A percentile compares a stretch with the other conserved stretches of the same genome.
phyloP scores from a whole-genome alignment of 495 filamentous ascomycete genomes.

The Pyronema omphalodes region DNA sequence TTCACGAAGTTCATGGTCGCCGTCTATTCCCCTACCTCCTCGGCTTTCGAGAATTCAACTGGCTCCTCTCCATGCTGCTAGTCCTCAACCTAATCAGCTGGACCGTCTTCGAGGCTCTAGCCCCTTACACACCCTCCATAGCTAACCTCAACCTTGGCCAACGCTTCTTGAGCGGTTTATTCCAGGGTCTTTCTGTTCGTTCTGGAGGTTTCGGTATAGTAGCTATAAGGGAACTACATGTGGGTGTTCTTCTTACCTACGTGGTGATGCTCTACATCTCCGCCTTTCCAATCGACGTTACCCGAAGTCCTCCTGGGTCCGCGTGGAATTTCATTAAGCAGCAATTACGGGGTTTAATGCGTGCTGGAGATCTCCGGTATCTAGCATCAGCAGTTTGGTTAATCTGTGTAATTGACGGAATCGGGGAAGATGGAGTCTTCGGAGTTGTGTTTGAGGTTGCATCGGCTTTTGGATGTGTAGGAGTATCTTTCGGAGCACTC shows the following conservation, averaged over 20 bases:
- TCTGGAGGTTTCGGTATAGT: constrained; percentile 75
- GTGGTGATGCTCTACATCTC: constrained; percentile 60
- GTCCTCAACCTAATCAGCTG: constrained; percentile 66
- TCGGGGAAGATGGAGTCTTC: constrained; percentile 59
- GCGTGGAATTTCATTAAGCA: constrained; percentile 35
- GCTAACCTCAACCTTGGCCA: constrained; percentile 36
- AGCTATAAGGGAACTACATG: constrained; percentile 46
- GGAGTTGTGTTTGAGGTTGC: constrained; percentile 77
- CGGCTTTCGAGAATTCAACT: constrained; percentile 59
- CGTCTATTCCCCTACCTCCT: constrained; percentile 67
- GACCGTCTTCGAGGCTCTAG: constrained; percentile 61
- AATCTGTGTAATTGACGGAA: constrained; percentile 52
- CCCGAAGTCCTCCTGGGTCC: neutral
- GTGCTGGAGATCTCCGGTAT: constrained; percentile 73
- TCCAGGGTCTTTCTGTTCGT: constrained; percentile 63
- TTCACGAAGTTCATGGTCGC: neutral
- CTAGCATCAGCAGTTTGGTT: constrained; percentile 44
- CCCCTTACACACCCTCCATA: constrained; percentile 51
- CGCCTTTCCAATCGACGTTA: constrained; percentile 9
- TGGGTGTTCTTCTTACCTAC: constrained; percentile 61
- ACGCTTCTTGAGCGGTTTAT: constrained; percentile 58
- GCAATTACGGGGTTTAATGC: constrained; percentile 58
- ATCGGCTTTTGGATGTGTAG: constrained; percentile 69
- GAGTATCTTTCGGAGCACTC: constrained; percentile 52
- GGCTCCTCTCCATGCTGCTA: constrained; percentile 53